Percentiles rank a stretch among this genome's conserved stretches.
Evolutionary conservation across 108 stramenopile species (phyloP).

Genomic region (Pseudonitzschia delicatissima): DNA sequence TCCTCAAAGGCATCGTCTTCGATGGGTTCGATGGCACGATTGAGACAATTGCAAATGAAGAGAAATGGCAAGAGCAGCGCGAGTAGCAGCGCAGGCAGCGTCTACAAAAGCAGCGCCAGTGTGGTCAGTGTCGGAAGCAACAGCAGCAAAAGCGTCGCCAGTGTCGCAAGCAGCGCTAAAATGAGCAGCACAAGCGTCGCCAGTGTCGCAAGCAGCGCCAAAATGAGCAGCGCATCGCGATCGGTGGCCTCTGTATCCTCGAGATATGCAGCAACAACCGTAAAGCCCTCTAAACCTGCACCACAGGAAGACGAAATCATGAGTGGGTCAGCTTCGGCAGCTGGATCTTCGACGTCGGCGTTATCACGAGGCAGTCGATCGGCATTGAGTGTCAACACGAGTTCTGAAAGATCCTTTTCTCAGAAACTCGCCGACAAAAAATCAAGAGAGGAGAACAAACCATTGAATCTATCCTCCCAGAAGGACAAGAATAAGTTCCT

Average conservation of each 20-base stretch:
- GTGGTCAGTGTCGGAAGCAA: not conserved
- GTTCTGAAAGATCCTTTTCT: not conserved
- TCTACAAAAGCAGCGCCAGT: not conserved
- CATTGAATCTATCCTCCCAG: not conserved
- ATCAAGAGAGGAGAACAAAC: not conserved
- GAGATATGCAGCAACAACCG: not conserved
- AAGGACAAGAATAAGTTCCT: conserved; percentile 2
- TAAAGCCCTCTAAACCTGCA: not conserved
- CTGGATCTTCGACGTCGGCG: not conserved
- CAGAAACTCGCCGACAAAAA: not conserved
- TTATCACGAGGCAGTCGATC: not conserved
- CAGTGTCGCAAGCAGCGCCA: not conserved
- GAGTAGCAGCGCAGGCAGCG: not conserved
- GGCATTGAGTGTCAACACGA: not conserved
- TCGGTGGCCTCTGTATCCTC: not conserved
- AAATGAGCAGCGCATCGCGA: not conserved
- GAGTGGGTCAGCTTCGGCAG: not conserved
- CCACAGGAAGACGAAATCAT: not conserved
- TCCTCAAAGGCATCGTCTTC: not conserved
- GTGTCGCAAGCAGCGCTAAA: not conserved
- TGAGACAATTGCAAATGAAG: not conserved
- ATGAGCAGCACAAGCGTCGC: not conserved
- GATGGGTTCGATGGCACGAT: not conserved
- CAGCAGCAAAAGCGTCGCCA: not conserved
- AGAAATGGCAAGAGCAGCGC: not conserved